Percentiles rank a stretch among this genome's conserved stretches.
These are phyloP conservation scores for Neoboletus magnificus DNA, from an alignment of 768 basidiomycete species.

Conservation along the genomic window DNA sequence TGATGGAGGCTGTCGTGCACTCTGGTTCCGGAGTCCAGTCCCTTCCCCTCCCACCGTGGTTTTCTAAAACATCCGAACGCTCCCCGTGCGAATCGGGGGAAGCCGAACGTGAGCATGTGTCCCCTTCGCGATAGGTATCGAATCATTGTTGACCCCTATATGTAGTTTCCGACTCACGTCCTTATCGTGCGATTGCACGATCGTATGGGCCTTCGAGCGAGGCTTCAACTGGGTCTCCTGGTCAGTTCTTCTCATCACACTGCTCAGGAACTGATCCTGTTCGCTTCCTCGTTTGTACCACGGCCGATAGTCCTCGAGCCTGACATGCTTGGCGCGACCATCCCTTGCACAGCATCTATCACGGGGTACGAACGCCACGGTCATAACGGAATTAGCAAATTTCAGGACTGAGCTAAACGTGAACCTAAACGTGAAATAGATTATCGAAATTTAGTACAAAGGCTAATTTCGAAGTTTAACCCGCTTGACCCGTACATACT, in stretches of 20 bases:
- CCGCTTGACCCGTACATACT: no score
- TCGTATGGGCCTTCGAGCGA: neutral
- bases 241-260: no score
- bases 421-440: no score
- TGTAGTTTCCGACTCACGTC: neutral
- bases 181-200: neutral
- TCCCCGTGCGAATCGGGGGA: neutral
- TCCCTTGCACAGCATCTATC: neutral
- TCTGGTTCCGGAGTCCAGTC: neutral
- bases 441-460: no score
- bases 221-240: neutral
- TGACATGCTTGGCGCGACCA: no score
- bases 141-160: neutral
- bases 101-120: neutral
- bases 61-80: neutral
- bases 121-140: neutral
- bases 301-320: neutral
- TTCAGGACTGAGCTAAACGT: neutral
- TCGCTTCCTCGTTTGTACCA: neutral
- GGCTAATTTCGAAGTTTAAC: no score
- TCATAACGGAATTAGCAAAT: no score
- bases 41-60: neutral
- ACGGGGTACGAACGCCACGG: neutral
- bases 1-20: neutral
- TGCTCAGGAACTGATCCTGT: neutral